phyloP scores from a whole-genome alignment of 192 early-diverging fungal genomes.

The Allomyces macrogynus region DNA sequence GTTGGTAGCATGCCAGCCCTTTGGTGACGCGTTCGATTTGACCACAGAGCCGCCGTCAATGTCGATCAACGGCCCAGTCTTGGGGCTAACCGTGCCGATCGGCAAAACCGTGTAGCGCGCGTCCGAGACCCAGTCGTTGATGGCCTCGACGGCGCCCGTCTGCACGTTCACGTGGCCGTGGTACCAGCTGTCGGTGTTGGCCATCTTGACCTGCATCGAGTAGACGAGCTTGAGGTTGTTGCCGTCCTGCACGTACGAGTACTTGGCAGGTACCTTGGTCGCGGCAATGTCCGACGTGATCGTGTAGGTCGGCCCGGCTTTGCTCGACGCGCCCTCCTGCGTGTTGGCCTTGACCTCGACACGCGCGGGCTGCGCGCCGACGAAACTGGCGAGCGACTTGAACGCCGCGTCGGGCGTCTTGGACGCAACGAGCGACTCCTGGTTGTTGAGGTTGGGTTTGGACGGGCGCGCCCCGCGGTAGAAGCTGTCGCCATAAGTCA shows the following conservation, averaged over 20 bases:
- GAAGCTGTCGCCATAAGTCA: conserved; percentile 12
- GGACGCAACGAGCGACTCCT: neutral
- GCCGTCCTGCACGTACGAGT: conserved; percentile 42
- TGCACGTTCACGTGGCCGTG: conserved; percentile 43
- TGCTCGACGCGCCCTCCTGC: neutral
- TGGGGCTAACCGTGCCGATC: conserved; percentile 24
- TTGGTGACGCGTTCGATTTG: conserved; percentile 30
- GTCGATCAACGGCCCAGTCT: conserved; percentile 16
- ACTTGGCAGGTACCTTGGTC: conserved; percentile 29
- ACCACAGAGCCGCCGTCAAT: conserved; percentile 14
- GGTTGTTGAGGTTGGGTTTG: neutral
- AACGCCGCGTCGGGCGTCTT: neutral
- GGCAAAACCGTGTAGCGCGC: neutral
- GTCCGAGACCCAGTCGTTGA: conserved; percentile 71
- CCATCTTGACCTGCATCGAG: conserved; percentile 46
- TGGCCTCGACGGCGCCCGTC: conserved; percentile 34
- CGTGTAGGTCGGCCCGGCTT: neutral
- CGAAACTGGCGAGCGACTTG: neutral
- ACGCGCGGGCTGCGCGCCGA: neutral
- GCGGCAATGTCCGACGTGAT: neutral
- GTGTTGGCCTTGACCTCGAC: neutral
- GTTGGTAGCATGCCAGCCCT: conserved; percentile 37
- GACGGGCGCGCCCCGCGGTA: conserved; percentile 1
- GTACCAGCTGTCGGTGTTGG: conserved; percentile 42
- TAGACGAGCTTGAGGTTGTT: conserved; percentile 49